Evolutionary conservation across 1,284 basidiomycete species (phyloP).

Genomic region (Cryptococcus hybrid): DNA sequence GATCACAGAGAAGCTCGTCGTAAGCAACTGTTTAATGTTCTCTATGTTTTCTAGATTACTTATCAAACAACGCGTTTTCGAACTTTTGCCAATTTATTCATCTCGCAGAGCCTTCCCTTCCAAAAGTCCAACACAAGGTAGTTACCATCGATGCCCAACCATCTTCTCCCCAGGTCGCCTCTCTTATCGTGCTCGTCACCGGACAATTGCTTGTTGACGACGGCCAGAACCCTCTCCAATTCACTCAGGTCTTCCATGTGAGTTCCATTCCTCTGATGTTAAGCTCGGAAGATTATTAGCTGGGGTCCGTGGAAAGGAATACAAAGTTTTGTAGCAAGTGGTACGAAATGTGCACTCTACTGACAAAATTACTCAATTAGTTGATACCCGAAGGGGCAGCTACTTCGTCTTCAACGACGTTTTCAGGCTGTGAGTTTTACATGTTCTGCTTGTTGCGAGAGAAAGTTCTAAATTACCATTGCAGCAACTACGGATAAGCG

Average conservation of each 20-base stretch:
- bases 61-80: too few species aligned
- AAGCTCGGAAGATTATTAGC: background rate
- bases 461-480: background rate
- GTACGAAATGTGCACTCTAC: background rate
- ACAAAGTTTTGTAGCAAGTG: background rate
- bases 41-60: too few species aligned
- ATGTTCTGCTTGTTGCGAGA: background rate
- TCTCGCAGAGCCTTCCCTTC: slow-evolving; percentile 72
- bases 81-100: background rate
- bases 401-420: slow-evolving; percentile 92
- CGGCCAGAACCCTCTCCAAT: slow-evolving; percentile 71
- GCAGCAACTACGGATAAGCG: slow-evolving; percentile 20
- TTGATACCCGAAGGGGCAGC: slow-evolving; percentile 71
- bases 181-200: slow-evolving; percentile 83
- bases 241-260: slow-evolving; percentile 84
- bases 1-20: slow-evolving; percentile 80
- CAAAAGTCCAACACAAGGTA: slow-evolving; percentile 74
- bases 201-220: slow-evolving; percentile 82
- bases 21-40: slow-evolving; percentile 47
- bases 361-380: slow-evolving; percentile 10
- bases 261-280: slow-evolving; percentile 11
- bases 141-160: slow-evolving; percentile 88
- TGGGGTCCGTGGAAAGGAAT: background rate
- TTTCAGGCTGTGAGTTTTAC: slow-evolving; percentile 65
- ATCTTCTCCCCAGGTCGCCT: slow-evolving; percentile 61